These are phyloP conservation scores for Paecilomyces formosus DNA, from an alignment of 2,329 filamentous ascomycete genomes.

Conservation along the genomic window DNA sequence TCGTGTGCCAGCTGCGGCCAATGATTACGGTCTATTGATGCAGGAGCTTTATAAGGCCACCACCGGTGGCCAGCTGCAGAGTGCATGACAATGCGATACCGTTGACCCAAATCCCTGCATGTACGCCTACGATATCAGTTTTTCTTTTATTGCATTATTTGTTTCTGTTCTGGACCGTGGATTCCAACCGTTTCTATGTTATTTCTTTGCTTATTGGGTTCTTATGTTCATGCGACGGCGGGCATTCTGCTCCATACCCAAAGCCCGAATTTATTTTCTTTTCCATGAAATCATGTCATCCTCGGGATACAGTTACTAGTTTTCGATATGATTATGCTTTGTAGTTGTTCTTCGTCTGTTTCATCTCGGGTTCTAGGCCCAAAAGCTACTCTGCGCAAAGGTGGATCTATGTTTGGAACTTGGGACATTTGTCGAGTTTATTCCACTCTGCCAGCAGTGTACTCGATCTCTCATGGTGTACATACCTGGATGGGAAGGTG, in stretches of 20 bases:
- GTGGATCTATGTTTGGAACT: not conserved
- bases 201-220: not conserved
- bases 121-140: constrained; percentile 12
- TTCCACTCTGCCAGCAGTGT: constrained; percentile 5
- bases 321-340: not conserved
- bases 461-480: constrained; percentile 2
- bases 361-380: not conserved
- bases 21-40: constrained; percentile 45
- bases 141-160: constrained; percentile 2
- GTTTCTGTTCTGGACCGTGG: not conserved
- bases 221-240: not conserved
- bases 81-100: constrained; percentile 7
- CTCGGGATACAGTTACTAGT: not conserved
- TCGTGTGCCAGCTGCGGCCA: constrained; percentile 56
- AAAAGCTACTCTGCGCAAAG: not conserved
- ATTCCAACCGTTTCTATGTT: not conserved
- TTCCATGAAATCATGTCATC: not conserved
- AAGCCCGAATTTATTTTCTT: not conserved
- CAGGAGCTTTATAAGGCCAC: constrained; percentile 31
- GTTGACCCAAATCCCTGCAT: not conserved
- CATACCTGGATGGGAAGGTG: not conserved
- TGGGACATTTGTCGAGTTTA: constrained; percentile 5
- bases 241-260: not conserved
- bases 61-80: constrained; percentile 22
- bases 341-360: not conserved